phyloP scores from a whole-genome alignment of 129 eudicot genomes.

The Flaveria linearis region DNA sequence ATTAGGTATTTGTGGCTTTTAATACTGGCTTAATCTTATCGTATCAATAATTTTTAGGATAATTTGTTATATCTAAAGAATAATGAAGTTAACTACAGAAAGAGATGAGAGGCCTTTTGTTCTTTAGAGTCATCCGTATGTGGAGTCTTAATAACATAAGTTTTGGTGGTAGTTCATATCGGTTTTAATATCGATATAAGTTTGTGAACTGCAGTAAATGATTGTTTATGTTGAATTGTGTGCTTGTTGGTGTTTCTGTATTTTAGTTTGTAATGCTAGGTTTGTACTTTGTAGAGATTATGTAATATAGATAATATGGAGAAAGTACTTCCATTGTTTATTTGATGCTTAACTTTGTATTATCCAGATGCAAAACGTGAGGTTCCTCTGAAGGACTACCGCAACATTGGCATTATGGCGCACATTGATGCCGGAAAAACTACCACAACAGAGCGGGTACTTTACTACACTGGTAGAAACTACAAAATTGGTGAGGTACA shows the following conservation, averaged over 20 bases:
- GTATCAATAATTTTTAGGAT: not conserved
- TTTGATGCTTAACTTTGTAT: not conserved
- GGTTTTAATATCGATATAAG: not conserved
- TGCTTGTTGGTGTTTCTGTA: not conserved
- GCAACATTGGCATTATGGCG: constrained; percentile 98
- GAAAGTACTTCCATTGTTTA: not conserved
- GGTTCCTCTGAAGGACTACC: constrained; percentile 74
- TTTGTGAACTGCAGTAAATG: not conserved
- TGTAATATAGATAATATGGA: not conserved
- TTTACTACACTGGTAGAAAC: constrained; percentile 87
- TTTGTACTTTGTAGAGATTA: not conserved
- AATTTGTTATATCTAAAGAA: not conserved
- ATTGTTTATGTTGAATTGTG: not conserved
- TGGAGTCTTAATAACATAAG: not conserved
- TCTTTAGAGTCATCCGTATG: not conserved
- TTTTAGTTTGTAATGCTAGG: not conserved
- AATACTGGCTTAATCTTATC: not conserved
- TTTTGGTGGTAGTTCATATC: not conserved
- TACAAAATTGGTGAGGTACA: constrained; percentile 99
- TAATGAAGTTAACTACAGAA: not conserved
- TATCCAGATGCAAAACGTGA: constrained; percentile 63
- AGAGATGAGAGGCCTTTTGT: not conserved
- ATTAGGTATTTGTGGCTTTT: not conserved
- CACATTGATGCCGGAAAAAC: constrained; percentile 99
- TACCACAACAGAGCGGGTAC: constrained; percentile 89